Evolutionary conservation across 805 yeast species (phyloP).

Genomic region (Metschnikowia bowlesiae): DNA sequence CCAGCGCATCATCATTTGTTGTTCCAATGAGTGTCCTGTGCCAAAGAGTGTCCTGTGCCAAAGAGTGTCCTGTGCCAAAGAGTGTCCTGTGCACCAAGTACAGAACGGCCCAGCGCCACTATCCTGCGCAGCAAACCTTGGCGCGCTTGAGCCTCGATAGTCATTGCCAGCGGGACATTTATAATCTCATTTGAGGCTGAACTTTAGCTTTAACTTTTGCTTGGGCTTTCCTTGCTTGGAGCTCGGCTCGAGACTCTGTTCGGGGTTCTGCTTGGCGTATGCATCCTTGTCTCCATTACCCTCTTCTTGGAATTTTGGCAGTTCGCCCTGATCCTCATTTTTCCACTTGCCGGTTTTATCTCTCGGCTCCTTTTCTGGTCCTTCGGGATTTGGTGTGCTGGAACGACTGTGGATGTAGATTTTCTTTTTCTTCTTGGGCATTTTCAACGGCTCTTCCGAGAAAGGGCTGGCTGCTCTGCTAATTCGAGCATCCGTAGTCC

Average conservation of each 20-base stretch:
- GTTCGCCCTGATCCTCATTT: neutral
- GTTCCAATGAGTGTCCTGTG: too few relatives aligned
- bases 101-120: too few relatives aligned
- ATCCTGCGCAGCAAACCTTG: too few relatives aligned
- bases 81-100: too few relatives aligned
- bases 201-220: slow-evolving; percentile 13
- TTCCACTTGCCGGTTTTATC: neutral
- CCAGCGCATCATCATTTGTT: too few relatives aligned
- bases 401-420: slow-evolving; percentile 24
- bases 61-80: too few relatives aligned
- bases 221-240: slow-evolving; percentile 2
- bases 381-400: slow-evolving; percentile 8
- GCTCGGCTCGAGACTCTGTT: neutral
- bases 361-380: neutral
- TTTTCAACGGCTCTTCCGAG: slow-evolving; percentile 8
- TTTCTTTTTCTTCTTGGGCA: slow-evolving; percentile 24
- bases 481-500: neutral
- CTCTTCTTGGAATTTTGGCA: neutral
- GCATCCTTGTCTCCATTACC: neutral
- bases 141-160: too few relatives aligned
- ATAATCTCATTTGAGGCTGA: slow-evolving; percentile 2
- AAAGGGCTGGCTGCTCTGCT: slow-evolving; percentile 15
- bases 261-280: neutral
- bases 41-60: too few relatives aligned
- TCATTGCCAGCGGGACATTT: too few relatives aligned